These are phyloP conservation scores for Pulicaria dysenterica DNA, from an alignment of 129 eudicot species.

Conservation along the genomic window DNA sequence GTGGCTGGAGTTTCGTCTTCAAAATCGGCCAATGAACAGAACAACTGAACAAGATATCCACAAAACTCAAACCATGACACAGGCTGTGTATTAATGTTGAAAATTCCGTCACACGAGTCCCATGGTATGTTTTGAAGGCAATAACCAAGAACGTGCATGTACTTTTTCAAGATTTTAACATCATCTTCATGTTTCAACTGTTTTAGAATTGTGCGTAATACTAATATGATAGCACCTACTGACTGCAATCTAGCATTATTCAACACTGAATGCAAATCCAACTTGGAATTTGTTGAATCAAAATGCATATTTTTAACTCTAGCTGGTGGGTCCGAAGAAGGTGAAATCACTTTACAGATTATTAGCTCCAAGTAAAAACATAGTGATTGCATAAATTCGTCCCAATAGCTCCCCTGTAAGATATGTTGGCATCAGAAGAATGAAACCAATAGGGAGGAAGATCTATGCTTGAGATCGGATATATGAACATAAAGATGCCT, in stretches of 20 bases:
- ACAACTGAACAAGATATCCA: constrained; percentile 66
- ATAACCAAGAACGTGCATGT: constrained; percentile 42
- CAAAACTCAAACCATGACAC: constrained; percentile 33
- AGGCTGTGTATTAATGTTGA: constrained; percentile 28
- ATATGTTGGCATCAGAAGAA: constrained; percentile 12
- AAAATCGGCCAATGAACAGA: constrained; percentile 57
- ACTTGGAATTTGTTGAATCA: constrained; percentile 25
- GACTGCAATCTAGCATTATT: constrained; percentile 50
- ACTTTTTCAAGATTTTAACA: constrained; percentile 45
- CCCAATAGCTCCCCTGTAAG: constrained; percentile 58
- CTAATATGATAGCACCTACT: constrained; percentile 53
- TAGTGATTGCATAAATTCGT: constrained; percentile 45
- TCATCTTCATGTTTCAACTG: constrained; percentile 48
- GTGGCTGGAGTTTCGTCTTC: constrained; percentile 24
- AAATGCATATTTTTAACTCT: constrained; percentile 28
- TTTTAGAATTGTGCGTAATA: constrained; percentile 64
- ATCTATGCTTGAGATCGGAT: background rate
- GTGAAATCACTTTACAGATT: constrained; percentile 43
- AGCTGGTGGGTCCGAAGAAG: constrained; percentile 35
- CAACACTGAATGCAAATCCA: constrained; percentile 33
- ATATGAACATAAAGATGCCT: constrained; percentile 50
- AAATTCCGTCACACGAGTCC: constrained; percentile 40
- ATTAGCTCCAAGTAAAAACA: constrained; percentile 51
- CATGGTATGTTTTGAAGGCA: constrained; percentile 53
- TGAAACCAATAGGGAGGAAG: constrained; percentile 4